Evolutionary conservation across 768 basidiomycete genomes (phyloP), one percentile per base, ranked within the genome.

Genomic region (Megacollybia marginata): DNA sequence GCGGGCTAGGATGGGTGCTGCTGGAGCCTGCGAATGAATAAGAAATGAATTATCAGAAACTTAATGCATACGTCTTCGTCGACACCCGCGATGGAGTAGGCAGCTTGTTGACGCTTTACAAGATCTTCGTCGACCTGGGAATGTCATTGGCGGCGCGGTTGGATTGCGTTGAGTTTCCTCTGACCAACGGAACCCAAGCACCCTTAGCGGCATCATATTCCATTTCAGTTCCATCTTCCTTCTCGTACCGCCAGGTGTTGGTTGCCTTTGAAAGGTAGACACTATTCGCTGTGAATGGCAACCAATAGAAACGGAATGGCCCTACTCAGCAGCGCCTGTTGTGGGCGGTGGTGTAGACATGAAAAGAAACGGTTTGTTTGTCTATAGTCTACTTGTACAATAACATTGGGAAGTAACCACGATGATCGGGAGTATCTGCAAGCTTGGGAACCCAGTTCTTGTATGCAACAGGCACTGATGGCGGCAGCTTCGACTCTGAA

Each of bases 61-160:
- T 19, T 53, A 51, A 55, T 46, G 67, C 82, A 62, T 64, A 91
- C 94, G 70, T 83, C 79, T 73, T 98, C 96, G 62, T 99, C 95
- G 19, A 99, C 93, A 9, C 95, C 96, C 12, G 73, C 75, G 1
- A 99, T 74, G 0, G 92, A 86, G 66, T 99, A 99, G 1, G 92
- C 94, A 1, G 92, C 93, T 70, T 98, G 96, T 63, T 99, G 95
- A 19, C 82, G 83, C 61, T 82, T 84, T 50, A 95, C 56, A 11
- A 90, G 70, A 48, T 94, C 91, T 54, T 95, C 92, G 55, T 92
- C 89, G 33, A 95, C 72, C 93, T 95, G 58, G 16, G 19, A 54
- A 31, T 44, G 55, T 51, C 54, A 43, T 28, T 28, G 47, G 38
- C 53, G 33, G 33, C 46, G 32, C n/a, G 31, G 31, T 18, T 40